Percentiles rank a stretch among this genome's conserved stretches.
phyloP scores from a whole-genome alignment of 179 eudicot genomes.

The Patellifolia procumbens region DNA sequence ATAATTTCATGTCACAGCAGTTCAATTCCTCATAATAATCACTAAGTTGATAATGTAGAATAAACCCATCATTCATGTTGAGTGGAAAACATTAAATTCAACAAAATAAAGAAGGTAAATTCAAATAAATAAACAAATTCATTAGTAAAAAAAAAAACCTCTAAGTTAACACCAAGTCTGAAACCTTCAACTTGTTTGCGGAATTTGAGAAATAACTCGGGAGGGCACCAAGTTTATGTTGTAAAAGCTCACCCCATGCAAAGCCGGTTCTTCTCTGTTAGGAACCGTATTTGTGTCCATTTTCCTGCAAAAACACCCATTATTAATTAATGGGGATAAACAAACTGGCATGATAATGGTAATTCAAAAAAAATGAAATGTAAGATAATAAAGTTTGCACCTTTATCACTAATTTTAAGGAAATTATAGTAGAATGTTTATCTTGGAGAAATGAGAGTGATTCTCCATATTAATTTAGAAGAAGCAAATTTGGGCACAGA shows the following conservation, averaged over 20 bases:
- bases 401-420: neutral
- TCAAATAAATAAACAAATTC: neutral
- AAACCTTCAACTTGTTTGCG: slow-evolving; percentile 63
- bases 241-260: slow-evolving; percentile 85
- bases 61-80: neutral
- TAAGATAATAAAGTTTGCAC: neutral
- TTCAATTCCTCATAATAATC: neutral
- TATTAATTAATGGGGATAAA: neutral
- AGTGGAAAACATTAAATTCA: neutral
- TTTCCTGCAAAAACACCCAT: neutral
- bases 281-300: slow-evolving; percentile 37
- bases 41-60: neutral
- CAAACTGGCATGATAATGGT: neutral
- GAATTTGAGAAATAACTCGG: slow-evolving; percentile 71
- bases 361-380: neutral
- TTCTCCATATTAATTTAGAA: no score
- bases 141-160: slow-evolving; percentile 40
- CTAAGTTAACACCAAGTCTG: slow-evolving; percentile 74
- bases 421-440: neutral
- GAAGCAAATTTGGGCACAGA: no score
- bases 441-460: neutral
- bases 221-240: slow-evolving; percentile 71
- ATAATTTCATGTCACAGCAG: neutral
- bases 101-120: neutral
- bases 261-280: slow-evolving; percentile 48